phyloP scores from a whole-genome alignment of 2,329 filamentous ascomycete genomes.

The Rutstroemia sp. region DNA sequence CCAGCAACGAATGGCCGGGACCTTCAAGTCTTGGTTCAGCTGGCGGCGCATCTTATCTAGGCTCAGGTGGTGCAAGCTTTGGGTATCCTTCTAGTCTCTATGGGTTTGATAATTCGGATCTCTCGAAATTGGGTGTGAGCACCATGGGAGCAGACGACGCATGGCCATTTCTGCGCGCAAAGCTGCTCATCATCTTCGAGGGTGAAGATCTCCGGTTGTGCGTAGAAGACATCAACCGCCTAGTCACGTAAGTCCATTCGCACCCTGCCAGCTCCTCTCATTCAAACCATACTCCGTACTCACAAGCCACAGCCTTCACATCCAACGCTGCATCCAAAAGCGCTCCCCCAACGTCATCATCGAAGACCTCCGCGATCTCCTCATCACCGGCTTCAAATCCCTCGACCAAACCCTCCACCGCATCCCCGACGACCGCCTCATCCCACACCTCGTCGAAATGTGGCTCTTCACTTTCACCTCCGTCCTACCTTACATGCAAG shows the following conservation, averaged over 20 bases:
- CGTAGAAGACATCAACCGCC: slow-evolving; percentile 74
- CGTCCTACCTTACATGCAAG: slow-evolving; percentile 88
- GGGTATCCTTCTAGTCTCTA: slow-evolving; percentile 34
- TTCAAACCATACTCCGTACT: background rate
- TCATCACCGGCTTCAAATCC: slow-evolving; percentile 75
- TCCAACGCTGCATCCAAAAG: slow-evolving; percentile 70
- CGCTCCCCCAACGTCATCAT: slow-evolving; percentile 63
- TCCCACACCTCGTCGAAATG: slow-evolving; percentile 82
- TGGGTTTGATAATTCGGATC: slow-evolving; percentile 44
- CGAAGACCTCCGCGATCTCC: slow-evolving; percentile 68
- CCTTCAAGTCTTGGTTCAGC: slow-evolving; percentile 44
- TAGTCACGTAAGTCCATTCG: slow-evolving; percentile 47
- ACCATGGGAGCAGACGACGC: slow-evolving; percentile 72
- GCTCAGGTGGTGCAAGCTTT: slow-evolving; percentile 13
- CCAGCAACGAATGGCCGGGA: slow-evolving; percentile 40
- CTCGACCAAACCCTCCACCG: slow-evolving; percentile 76
- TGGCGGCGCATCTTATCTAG: slow-evolving; percentile 32
- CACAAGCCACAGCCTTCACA: slow-evolving; percentile 47
- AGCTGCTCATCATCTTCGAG: slow-evolving; percentile 71
- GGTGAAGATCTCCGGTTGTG: slow-evolving; percentile 74
- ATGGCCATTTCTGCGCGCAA: slow-evolving; percentile 72
- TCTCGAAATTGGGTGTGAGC: slow-evolving; percentile 54
- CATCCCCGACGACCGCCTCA: slow-evolving; percentile 78
- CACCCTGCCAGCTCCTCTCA: background rate
- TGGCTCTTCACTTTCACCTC: slow-evolving; percentile 91